A percentile compares a stretch with the other conserved stretches of the same genome.
Conservation (phyloP, 306 rosid genomes). For the Cicer yamashitae region DNA sequence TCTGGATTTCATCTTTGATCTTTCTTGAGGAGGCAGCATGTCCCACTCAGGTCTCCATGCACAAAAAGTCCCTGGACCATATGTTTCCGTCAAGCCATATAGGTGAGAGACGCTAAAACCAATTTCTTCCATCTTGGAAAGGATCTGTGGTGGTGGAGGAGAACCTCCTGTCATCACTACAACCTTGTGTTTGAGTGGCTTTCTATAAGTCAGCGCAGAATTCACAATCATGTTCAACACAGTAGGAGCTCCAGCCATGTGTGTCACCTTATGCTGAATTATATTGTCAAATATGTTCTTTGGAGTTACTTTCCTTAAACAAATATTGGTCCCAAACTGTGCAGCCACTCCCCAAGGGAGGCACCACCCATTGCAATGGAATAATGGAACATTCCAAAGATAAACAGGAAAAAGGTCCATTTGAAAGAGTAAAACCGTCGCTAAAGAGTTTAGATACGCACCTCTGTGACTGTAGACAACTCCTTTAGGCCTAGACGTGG, state of each 20-base stretch:
- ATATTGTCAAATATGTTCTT: slow-evolving; percentile 64
- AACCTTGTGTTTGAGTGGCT: slow-evolving; percentile 65
- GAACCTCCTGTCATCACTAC: slow-evolving; percentile 72
- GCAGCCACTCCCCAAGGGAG: slow-evolving; percentile 87
- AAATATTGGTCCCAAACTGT: slow-evolving; percentile 74
- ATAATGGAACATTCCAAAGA: slow-evolving; percentile 90
- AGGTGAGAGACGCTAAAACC: slow-evolving; percentile 75
- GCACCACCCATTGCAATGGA: slow-evolving; percentile 95
- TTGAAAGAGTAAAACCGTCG: slow-evolving; percentile 67
- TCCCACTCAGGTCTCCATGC: slow-evolving; percentile 85
- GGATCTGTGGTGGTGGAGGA: slow-evolving; percentile 76
- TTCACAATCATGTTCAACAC: slow-evolving; percentile 85
- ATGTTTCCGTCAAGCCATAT: slow-evolving; percentile 85
- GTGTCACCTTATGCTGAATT: slow-evolving; percentile 66
- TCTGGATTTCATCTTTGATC: slow-evolving; percentile 60
- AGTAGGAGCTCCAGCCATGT: slow-evolving; percentile 86
- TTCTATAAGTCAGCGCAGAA: slow-evolving; percentile 53
- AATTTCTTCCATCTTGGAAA: slow-evolving; percentile 75
- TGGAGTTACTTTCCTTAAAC: slow-evolving; percentile 69
- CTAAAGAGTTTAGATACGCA: slow-evolving; percentile 79
- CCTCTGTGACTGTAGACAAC: slow-evolving; percentile 84
- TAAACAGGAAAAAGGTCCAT: slow-evolving; percentile 74
- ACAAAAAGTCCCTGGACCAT: slow-evolving; percentile 77
- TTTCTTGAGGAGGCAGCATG: slow-evolving; percentile 52
- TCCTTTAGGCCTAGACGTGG: slow-evolving; percentile 92